phyloP scores from a whole-genome alignment of 768 basidiomycete genomes.

The Collybiopsis confluens region DNA sequence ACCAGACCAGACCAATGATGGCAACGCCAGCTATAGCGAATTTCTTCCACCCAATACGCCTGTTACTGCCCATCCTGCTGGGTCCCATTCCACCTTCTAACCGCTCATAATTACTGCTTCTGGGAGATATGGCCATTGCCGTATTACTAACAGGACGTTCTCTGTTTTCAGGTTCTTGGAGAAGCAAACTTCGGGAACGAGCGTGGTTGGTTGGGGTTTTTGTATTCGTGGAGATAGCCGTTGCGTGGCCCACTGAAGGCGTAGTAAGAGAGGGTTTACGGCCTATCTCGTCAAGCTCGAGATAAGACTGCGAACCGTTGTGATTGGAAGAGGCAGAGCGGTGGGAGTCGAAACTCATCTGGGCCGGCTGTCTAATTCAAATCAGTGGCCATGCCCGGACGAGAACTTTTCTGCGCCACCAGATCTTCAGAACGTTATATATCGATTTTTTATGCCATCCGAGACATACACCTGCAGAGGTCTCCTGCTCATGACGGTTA shows the following conservation, averaged over 20 bases:
- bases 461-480: no score
- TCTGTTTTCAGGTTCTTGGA: not conserved
- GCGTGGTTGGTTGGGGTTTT: slow-evolving; percentile 1
- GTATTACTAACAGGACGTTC: not conserved
- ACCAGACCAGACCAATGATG: slow-evolving; percentile 58
- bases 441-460: no score
- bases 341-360: not conserved
- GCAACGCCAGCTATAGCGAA: slow-evolving; percentile 55
- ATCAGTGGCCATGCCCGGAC: no score
- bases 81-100: slow-evolving; percentile 61
- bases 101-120: slow-evolving; percentile 50
- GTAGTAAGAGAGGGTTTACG: not conserved
- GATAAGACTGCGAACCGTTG: no score
- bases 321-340: not conserved
- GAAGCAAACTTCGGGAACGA: slow-evolving; percentile 4
- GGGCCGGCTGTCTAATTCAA: no score
- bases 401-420: no score
- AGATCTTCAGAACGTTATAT: no score
- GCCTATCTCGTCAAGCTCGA: not conserved
- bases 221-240: not conserved
- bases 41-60: slow-evolving; percentile 58
- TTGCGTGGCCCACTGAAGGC: not conserved
- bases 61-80: slow-evolving; percentile 22
- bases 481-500: no score
- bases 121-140: slow-evolving; percentile 23